Evolutionary conservation across 257 asterid genomes (phyloP).

Genomic region (Nyctanthes arbortristis): DNA sequence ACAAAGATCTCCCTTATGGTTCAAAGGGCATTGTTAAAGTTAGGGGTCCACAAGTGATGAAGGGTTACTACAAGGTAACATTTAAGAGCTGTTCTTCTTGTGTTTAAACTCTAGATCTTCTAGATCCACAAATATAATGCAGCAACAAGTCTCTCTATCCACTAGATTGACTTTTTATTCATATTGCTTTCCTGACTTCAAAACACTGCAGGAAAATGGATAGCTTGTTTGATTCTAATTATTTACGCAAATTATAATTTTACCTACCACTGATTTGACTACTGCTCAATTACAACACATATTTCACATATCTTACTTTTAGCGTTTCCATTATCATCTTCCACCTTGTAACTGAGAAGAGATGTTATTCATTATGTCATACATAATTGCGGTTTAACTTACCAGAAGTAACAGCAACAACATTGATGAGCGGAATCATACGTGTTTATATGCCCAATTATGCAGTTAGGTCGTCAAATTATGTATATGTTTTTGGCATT

Average conservation of each 20-base stretch:
- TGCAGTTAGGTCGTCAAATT: background rate
- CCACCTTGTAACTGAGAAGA: background rate
- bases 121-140: background rate
- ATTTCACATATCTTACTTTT: slow-evolving; percentile 4
- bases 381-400: background rate
- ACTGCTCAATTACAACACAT: background rate
- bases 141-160: background rate
- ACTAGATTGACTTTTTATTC: background rate
- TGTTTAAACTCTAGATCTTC: background rate
- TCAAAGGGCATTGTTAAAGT: slow-evolving; percentile 80
- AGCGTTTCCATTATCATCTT: background rate
- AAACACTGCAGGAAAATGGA: background rate
- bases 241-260: too few relatives aligned
- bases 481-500: background rate
- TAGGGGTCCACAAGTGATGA: slow-evolving; percentile 92
- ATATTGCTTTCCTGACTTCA: background rate
- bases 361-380: background rate
- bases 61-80: slow-evolving; percentile 82
- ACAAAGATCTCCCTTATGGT: slow-evolving; percentile 60
- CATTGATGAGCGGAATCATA: background rate
- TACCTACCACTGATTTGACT: background rate
- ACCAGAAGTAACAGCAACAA: background rate
- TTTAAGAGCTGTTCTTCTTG: slow-evolving; percentile 6
- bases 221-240: too few relatives aligned
- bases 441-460: background rate